Percentiles rank a stretch among this genome's conserved stretches.
Conservation (phyloP, 1,139 yeast genomes). For the Saccharomycopsis hybrid region DNA sequence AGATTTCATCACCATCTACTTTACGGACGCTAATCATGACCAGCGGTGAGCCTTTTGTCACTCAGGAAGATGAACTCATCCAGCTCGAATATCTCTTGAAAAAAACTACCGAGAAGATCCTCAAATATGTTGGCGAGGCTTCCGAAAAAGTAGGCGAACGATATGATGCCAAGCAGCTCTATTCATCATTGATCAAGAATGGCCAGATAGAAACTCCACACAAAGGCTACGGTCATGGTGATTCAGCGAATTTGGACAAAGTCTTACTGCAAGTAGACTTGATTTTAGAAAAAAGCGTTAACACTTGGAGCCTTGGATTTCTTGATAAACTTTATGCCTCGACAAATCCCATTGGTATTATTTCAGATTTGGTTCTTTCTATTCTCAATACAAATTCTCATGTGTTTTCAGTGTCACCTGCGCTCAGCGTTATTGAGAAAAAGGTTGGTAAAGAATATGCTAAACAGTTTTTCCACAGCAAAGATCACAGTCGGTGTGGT, state of each 20-base stretch:
- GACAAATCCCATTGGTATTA: conserved; percentile 77
- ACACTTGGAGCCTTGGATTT: conserved; percentile 85
- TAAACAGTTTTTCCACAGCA: conserved; percentile 44
- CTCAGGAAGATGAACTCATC: conserved; percentile 5
- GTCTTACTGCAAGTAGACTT: conserved; percentile 47
- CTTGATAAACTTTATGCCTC: conserved; percentile 80
- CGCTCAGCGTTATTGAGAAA: conserved; percentile 68
- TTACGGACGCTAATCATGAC: neutral
- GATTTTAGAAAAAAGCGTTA: conserved; percentile 63
- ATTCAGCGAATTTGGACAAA: conserved; percentile 25
- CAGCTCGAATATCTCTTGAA: conserved; percentile 11
- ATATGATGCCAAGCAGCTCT: conserved; percentile 35
- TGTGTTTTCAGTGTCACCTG: conserved; percentile 83
- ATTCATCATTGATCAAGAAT: conserved; percentile 23
- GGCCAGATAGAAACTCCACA: conserved; percentile 27
- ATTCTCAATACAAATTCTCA: conserved; percentile 78
- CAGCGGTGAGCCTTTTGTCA: neutral
- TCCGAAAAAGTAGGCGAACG: conserved; percentile 33
- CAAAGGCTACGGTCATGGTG: conserved; percentile 30
- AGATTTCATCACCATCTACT: too few species aligned
- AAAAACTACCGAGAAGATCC: conserved; percentile 27
- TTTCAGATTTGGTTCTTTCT: conserved; percentile 64
- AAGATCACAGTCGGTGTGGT: conserved; percentile 49
- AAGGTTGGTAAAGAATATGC: conserved; percentile 67
- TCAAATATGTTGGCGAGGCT: conserved; percentile 36